A percentile compares a stretch with the other conserved stretches of the same genome.
phyloP scores from a whole-genome alignment of 1,139 yeast genomes.

The Scheffersomyces cryptocercus region DNA sequence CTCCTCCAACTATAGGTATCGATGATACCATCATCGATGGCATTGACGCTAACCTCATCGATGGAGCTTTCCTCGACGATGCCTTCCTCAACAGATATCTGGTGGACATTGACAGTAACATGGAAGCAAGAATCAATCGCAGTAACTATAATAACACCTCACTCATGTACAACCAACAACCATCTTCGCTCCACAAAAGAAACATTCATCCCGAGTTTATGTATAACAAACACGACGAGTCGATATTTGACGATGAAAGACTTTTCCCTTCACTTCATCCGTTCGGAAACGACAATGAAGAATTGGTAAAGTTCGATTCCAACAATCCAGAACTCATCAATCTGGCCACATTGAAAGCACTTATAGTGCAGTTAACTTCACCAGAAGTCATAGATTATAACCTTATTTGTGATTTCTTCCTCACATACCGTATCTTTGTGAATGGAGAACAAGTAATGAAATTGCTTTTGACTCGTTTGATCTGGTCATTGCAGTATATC shows the following conservation, averaged over 20 bases:
- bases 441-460: slow-evolving; percentile 58
- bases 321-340: slow-evolving; percentile 34
- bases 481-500: slow-evolving; percentile 66
- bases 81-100: no score
- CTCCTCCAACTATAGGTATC: no score
- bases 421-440: slow-evolving; percentile 76
- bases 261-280: slow-evolving; percentile 34
- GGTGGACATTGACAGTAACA: no score
- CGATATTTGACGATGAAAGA: slow-evolving; percentile 40
- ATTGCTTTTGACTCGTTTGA: slow-evolving; percentile 61
- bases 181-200: background rate
- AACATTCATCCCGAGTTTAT: slow-evolving; percentile 23
- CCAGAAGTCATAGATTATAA: slow-evolving; percentile 80
- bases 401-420: slow-evolving; percentile 78
- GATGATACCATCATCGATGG: no score
- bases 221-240: slow-evolving; percentile 42
- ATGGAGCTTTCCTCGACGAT: no score
- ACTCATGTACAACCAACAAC: background rate
- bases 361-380: slow-evolving; percentile 74
- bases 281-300: slow-evolving; percentile 12
- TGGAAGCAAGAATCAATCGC: no score
- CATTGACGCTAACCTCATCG: no score
- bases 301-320: slow-evolving; percentile 39
- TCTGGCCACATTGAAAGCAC: slow-evolving; percentile 50
- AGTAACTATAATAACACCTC: no score